Conservation (phyloP, 495 filamentous ascomycete genomes). For the Pyronema domesticum region DNA sequence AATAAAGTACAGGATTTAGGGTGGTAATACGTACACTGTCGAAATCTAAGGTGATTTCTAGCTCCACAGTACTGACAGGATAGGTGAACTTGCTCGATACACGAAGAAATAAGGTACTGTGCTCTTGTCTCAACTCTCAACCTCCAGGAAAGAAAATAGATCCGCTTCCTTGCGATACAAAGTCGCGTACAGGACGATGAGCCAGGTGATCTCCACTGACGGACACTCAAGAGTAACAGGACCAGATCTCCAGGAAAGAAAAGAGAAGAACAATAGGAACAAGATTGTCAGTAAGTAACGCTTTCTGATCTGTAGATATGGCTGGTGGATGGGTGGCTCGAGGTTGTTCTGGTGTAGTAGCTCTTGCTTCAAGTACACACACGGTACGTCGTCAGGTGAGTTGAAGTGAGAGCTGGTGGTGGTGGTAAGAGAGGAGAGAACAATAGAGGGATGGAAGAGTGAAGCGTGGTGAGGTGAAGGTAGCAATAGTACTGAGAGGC, state of each 20-base stretch:
- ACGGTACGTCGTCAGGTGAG: too few relatives aligned
- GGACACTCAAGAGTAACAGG: conserved; percentile 1
- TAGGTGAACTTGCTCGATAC: conserved; percentile 15
- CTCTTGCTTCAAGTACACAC: too few relatives aligned
- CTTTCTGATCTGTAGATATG: background rate
- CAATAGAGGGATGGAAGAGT: too few relatives aligned
- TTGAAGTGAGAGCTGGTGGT: too few relatives aligned
- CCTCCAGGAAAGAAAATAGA: background rate
- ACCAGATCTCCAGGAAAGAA: conserved; percentile 1
- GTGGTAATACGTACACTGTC: conserved; percentile 26
- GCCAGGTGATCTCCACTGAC: background rate
- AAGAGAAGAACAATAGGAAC: background rate
- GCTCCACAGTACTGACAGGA: conserved; percentile 3
- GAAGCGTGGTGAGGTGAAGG: too few relatives aligned
- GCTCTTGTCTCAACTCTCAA: background rate
- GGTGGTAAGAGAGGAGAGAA: too few relatives aligned
- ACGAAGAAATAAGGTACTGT: conserved; percentile 22
- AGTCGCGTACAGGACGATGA: conserved; percentile 1
- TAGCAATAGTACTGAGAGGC: too few relatives aligned
- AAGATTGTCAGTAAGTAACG: background rate
- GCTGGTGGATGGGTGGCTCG: background rate
- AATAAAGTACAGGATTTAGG: conserved; percentile 9
- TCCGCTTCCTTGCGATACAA: background rate
- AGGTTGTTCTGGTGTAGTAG: too few relatives aligned
- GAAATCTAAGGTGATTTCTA: conserved; percentile 5